Base-by-base conservation (phyloP, 106 monocot species). In the Dendrobium nobile region DNA sequence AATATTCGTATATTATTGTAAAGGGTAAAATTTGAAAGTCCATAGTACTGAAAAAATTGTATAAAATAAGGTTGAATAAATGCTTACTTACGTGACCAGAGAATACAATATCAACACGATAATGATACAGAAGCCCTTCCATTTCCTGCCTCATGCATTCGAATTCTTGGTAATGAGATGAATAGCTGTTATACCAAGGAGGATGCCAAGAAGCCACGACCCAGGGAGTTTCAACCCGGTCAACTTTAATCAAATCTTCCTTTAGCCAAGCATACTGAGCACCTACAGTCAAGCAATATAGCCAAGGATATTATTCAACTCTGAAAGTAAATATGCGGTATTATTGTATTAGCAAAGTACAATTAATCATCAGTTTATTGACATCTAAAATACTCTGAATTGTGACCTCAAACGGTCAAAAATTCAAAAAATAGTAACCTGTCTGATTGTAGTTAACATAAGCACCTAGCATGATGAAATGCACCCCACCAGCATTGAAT, bases 161-260 rank as follows among this genome's bases (percentile, higher is more conserved):
- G 77, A 92, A 92, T 75, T 96, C 94, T 65, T 94, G 93, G 65
- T 96, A 96, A 82, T 96, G 94, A 45, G 96, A 92, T 37, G 89
- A 86, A 77, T 96, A 94, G 58, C 92, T 96, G 59, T 92, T 96
- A 76, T 93, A 96, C 96, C 96, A 96, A 43, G 96, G 96, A 18
- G 96, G 43, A 73, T 96, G 96, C 96, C 92, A 94, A 44, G 90
- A 78, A 65, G 92, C 96, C 31, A 94, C 92, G n/a, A 96, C 20
- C 96, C 96, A 96, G 8, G 96, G 94, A 8, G 96, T 94, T 16
- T 77, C 44, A 75, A 40, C 5, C 7, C 96, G 88, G 51, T 96
- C 80, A 26, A 92, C 80, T 19, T 76, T 75, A 27, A 54, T 37
- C 72, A 96, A 75, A 80, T 96, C 96, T 72, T 70, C 54, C 56